Evolutionary conservation across 306 rosid species (phyloP).

Genomic region (Prunus kanzakura): DNA sequence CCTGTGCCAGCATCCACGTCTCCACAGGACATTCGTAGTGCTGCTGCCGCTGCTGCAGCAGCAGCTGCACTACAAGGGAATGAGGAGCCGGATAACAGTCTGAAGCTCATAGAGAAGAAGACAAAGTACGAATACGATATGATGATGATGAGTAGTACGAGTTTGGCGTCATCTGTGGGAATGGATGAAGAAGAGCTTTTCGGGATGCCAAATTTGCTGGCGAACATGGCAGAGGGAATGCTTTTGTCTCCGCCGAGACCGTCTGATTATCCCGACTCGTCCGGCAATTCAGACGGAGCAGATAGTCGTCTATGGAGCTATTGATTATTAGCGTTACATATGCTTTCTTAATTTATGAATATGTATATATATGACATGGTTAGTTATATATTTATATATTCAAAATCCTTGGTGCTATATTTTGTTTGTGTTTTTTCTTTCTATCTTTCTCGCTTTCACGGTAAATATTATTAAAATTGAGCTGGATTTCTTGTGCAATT

Average conservation of each 20-base stretch:
- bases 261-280: conserved; percentile 25
- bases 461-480: too few relatives aligned
- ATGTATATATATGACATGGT: too few relatives aligned
- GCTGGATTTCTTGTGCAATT: too few relatives aligned
- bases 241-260: conserved; percentile 75
- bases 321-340: neutral
- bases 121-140: neutral
- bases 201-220: conserved; percentile 69
- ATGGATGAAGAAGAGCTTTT: conserved; percentile 81
- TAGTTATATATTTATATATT: too few relatives aligned
- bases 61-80: neutral
- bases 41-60: conserved; percentile 59
- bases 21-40: conserved; percentile 53
- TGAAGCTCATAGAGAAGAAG: neutral
- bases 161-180: neutral
- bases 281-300: conserved; percentile 33
- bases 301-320: conserved; percentile 59
- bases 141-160: neutral
- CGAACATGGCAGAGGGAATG: conserved; percentile 92
- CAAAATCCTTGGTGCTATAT: too few relatives aligned
- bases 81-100: neutral
- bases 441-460: too few relatives aligned
- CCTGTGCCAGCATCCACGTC: conserved; percentile 60
- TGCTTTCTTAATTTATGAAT: too few relatives aligned
- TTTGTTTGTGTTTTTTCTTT: too few relatives aligned